phyloP scores from a whole-genome alignment of 768 basidiomycete genomes.

The Favolaschia claudopus region DNA sequence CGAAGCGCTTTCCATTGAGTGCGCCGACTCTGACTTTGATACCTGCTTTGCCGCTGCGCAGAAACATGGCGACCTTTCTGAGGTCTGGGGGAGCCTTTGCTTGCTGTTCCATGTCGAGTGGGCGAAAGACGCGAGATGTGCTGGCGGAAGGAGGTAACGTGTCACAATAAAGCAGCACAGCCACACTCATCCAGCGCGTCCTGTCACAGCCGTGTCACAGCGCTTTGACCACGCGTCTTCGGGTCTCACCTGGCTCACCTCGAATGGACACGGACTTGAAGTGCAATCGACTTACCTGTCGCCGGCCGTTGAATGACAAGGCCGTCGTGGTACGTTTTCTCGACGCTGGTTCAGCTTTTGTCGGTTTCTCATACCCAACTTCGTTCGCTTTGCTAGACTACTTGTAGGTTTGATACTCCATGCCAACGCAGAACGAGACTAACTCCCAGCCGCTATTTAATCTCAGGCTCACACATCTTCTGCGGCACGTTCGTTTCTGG shows the following conservation, averaged over 20 bases:
- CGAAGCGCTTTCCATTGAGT: slow-evolving; percentile 91
- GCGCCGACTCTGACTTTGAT: slow-evolving; percentile 92
- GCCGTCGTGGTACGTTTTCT: slow-evolving; percentile 78
- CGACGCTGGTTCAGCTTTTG: no score
- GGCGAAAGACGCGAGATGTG: neutral
- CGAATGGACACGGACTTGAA: slow-evolving; percentile 79
- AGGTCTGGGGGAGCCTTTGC: slow-evolving; percentile 80
- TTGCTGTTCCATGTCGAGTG: slow-evolving; percentile 73
- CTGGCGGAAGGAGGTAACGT: neutral
- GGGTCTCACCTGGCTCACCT: neutral
- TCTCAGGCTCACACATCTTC: slow-evolving; percentile 84
- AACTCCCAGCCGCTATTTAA: neutral
- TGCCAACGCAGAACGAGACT: neutral
- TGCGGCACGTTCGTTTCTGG: slow-evolving; percentile 58
- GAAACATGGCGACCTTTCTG: slow-evolving; percentile 83
- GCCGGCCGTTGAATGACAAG: slow-evolving; percentile 72
- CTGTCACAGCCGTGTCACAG: neutral
- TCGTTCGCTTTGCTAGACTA: slow-evolving; percentile 28
- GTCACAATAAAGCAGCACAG: no score
- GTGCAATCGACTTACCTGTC: slow-evolving; percentile 82
- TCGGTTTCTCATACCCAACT: no score
- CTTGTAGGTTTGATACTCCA: slow-evolving; percentile 35
- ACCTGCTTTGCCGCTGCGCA: slow-evolving; percentile 85
- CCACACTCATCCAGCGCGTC: no score
- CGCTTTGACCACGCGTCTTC: no score